A percentile compares a stretch with the other conserved stretches of the same genome.
Evolutionary conservation across 1,284 basidiomycete genomes (phyloP).

Genomic region (Salmacisia buchloeana): DNA sequence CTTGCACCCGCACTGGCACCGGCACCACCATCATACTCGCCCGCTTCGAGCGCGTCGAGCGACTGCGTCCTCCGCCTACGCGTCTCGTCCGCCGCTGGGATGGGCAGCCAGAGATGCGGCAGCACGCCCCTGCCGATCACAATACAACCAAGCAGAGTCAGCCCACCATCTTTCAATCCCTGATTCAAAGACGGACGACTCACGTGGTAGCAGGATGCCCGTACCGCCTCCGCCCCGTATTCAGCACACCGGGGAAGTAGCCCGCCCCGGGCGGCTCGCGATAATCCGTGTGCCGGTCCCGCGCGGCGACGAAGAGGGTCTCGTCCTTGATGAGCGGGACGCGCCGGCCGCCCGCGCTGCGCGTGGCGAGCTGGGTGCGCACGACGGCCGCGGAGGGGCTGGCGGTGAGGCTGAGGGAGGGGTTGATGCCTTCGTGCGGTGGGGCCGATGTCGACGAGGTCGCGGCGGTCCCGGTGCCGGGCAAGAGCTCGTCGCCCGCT

Average conservation of each 20-base stretch:
- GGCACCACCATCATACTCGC: background rate
- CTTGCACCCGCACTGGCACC: background rate
- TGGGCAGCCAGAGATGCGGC: slow-evolving; percentile 43
- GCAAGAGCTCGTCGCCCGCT: slow-evolving; percentile 1
- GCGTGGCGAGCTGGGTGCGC: background rate
- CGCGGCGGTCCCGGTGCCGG: background rate
- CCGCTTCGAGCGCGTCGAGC: background rate
- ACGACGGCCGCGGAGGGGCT: background rate
- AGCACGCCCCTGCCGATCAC: slow-evolving; percentile 21
- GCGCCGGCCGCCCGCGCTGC: no score
- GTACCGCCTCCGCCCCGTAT: slow-evolving; percentile 33
- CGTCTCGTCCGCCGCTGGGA: slow-evolving; percentile 10
- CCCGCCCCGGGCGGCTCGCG: slow-evolving; percentile 36
- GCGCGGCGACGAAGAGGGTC: slow-evolving; percentile 72
- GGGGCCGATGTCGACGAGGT: background rate
- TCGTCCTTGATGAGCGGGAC: slow-evolving; percentile 64
- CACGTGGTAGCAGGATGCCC: slow-evolving; percentile 42
- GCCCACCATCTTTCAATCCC: background rate
- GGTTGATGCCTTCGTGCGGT: background rate
- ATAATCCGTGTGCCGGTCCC: slow-evolving; percentile 42
- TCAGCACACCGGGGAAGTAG: slow-evolving; percentile 39
- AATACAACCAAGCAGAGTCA: background rate
- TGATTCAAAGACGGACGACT: slow-evolving; percentile 3
- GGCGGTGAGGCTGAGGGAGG: background rate
- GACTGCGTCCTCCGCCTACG: background rate